These are phyloP conservation scores for Aspergillus sp. DNA, from an alignment of 2,329 filamentous ascomycete genomes.

Conservation along the genomic window DNA sequence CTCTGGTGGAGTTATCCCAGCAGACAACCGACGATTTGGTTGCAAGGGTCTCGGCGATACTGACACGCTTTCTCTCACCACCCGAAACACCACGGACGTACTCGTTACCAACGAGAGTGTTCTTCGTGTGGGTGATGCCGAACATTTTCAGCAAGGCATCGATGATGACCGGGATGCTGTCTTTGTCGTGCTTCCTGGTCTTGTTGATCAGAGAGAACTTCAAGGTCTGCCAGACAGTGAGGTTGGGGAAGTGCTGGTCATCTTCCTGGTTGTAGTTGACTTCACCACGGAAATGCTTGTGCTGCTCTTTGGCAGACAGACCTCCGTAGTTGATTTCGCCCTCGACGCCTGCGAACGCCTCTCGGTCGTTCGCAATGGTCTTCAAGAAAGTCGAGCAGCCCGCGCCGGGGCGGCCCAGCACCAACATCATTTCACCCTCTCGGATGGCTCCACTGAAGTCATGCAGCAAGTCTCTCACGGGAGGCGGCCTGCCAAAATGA, in stretches of 20 bases:
- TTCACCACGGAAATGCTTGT: constrained; percentile 69
- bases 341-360: constrained; percentile 62
- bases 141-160: constrained; percentile 74
- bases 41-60: constrained; percentile 73
- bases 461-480: constrained; percentile 58
- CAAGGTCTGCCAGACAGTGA: constrained; percentile 77
- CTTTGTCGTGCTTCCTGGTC: constrained; percentile 64
- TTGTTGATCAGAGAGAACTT: constrained; percentile 74
- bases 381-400: constrained; percentile 79
- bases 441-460: constrained; percentile 67
- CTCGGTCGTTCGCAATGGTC: constrained; percentile 68
- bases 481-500: constrained; percentile 47
- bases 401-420: constrained; percentile 69
- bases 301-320: constrained; percentile 66
- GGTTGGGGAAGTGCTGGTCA: constrained; percentile 69
- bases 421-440: constrained; percentile 70
- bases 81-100: constrained; percentile 72
- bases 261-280: constrained; percentile 78
- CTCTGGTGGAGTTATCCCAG: constrained; percentile 79
- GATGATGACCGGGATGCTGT: constrained; percentile 67
- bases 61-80: constrained; percentile 77
- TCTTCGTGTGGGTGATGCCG: constrained; percentile 71
- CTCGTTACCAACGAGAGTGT: constrained; percentile 75
- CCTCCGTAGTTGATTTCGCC: constrained; percentile 73
- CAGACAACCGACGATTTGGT: constrained; percentile 71